Evolutionary conservation across 192 early-diverging fungal genomes (phyloP).

Genomic region (Rhizophagus clarus): DNA sequence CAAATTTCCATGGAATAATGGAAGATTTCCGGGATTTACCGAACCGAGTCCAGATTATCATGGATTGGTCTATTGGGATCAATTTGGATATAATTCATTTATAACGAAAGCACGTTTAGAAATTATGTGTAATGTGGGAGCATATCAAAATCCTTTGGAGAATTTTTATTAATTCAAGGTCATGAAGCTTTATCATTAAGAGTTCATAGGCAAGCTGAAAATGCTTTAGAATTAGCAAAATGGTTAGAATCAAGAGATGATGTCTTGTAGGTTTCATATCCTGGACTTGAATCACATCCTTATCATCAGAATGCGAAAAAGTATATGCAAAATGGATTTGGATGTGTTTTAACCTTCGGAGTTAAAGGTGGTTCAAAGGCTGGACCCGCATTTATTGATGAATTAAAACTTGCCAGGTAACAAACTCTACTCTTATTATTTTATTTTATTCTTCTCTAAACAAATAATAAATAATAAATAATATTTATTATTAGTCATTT

Average conservation of each 20-base stretch:
- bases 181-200: conserved; percentile 89
- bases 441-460: too few relatives aligned
- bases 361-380: too few relatives aligned
- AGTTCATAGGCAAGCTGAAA: conserved; percentile 83
- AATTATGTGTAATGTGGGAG: conserved; percentile 81
- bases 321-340: conserved; percentile 83
- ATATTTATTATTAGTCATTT: too few relatives aligned
- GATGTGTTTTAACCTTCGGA: conserved; percentile 83
- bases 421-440: too few relatives aligned
- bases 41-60: conserved; percentile 85
- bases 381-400: too few relatives aligned
- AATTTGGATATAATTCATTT: conserved; percentile 80
- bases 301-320: conserved; percentile 81
- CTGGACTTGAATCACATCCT: conserved; percentile 78
- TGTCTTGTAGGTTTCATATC: conserved; percentile 93
- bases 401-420: too few relatives aligned
- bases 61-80: conserved; percentile 85
- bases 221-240: too few relatives aligned
- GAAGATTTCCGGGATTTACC: conserved; percentile 85
- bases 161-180: conserved; percentile 86
- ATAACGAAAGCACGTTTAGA: conserved; percentile 81
- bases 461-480: too few relatives aligned
- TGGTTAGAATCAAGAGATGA: too few relatives aligned
- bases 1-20: conserved; percentile 88
- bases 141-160: conserved; percentile 87